phyloP scores from a whole-genome alignment of 495 filamentous ascomycete genomes.

The Amniculicola lignicola region DNA sequence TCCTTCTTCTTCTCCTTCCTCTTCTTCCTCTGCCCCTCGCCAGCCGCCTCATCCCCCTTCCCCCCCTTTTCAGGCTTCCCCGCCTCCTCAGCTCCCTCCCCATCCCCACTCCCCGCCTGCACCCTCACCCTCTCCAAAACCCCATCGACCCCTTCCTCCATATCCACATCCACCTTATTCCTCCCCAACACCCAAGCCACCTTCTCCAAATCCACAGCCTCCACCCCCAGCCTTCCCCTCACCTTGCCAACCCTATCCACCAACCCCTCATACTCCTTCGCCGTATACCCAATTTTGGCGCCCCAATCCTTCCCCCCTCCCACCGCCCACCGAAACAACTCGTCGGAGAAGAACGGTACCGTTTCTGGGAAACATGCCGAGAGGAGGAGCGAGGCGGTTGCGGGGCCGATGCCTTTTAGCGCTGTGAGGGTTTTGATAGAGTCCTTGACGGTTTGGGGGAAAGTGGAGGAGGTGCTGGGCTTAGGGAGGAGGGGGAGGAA shows the following conservation, averaged over 20 bases:
- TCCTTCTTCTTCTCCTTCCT: background rate
- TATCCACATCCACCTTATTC: conserved; percentile 21
- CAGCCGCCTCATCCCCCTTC: background rate
- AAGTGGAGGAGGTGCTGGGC: background rate
- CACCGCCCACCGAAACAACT: conserved; percentile 64
- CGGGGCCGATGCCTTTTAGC: conserved; percentile 66
- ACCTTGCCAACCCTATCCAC: conserved; percentile 48
- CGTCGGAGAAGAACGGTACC: conserved; percentile 74
- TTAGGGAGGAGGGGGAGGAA: conserved; percentile 37
- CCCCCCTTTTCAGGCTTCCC: background rate
- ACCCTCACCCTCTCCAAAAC: background rate
- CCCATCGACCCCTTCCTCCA: conserved; percentile 3
- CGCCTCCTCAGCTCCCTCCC: background rate
- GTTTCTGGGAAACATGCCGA: conserved; percentile 55
- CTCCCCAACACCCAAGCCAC: conserved; percentile 28
- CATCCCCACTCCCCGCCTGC: background rate
- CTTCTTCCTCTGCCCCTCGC: background rate
- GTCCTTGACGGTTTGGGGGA: conserved; percentile 1
- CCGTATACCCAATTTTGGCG: conserved; percentile 60
- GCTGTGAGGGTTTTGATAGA: conserved; percentile 50
- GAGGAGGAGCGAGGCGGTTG: conserved; percentile 69
- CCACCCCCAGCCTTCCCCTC: conserved; percentile 30
- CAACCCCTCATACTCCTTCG: conserved; percentile 60
- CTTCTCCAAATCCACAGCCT: conserved; percentile 23
- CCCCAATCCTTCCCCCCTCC: conserved; percentile 43